phyloP scores from a whole-genome alignment of 2,329 filamentous ascomycete species.

The Lecanosticta acicola region DNA sequence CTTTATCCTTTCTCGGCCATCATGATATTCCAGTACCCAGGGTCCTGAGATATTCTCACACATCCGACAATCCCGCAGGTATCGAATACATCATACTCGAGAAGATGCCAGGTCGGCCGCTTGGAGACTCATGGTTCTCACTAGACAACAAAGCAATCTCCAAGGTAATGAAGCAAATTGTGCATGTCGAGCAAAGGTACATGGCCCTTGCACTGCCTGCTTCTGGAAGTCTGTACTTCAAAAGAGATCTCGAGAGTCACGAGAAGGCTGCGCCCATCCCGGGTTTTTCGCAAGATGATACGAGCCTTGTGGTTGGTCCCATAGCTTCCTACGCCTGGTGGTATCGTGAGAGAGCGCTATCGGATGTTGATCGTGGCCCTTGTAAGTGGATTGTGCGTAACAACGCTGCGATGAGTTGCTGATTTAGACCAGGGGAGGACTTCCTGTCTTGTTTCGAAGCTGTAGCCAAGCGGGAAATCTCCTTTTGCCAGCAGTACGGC shows the following conservation, averaged over 20 bases:
- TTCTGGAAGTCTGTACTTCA: slow-evolving; percentile 30
- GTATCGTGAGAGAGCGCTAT: slow-evolving; percentile 25
- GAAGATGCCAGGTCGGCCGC: slow-evolving; percentile 6
- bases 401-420: neutral
- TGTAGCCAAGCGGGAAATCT: slow-evolving; percentile 29
- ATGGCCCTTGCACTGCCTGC: neutral
- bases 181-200: slow-evolving; percentile 1
- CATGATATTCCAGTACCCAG: slow-evolving; percentile 12
- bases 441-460: slow-evolving; percentile 23
- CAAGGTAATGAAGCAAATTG: slow-evolving; percentile 17
- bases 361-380: slow-evolving; percentile 28
- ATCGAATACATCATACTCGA: slow-evolving; percentile 19
- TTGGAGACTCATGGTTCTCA: slow-evolving; percentile 15
- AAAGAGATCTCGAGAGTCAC: slow-evolving; percentile 19
- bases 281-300: neutral
- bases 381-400: slow-evolving; percentile 22
- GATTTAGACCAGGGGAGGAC: slow-evolving; percentile 17
- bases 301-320: slow-evolving; percentile 29
- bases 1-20: slow-evolving; percentile 11
- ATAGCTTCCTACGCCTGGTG: slow-evolving; percentile 26
- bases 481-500: slow-evolving; percentile 27
- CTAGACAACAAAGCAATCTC: slow-evolving; percentile 5
- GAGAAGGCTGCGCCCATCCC: neutral
- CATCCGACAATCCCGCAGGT: slow-evolving; percentile 9
- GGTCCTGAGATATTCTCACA: slow-evolving; percentile 10